Percentiles rank a stretch among this genome's conserved stretches.
These are phyloP conservation scores for Lagerstroemia fauriei DNA, from an alignment of 441 rosid species.

Conservation along the genomic window DNA sequence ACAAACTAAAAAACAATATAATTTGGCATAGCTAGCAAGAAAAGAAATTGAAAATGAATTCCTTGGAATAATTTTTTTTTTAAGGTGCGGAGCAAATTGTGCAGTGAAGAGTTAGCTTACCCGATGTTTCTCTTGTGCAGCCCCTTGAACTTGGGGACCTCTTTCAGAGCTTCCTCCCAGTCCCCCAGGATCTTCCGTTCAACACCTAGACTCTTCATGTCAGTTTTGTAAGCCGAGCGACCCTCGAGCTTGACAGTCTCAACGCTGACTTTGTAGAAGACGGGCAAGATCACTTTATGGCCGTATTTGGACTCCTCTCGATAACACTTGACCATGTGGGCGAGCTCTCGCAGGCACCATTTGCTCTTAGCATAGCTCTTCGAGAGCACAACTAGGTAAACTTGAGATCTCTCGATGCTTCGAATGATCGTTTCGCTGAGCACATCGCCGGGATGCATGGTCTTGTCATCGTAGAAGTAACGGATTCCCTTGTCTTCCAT, in stretches of 20 bases:
- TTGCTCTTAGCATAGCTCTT: neutral
- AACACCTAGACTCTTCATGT: neutral
- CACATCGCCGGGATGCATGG: neutral
- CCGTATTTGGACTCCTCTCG: no score
- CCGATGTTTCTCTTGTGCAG: neutral
- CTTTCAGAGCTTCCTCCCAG: neutral
- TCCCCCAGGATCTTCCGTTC: neutral
- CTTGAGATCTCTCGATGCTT: neutral
- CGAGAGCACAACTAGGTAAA: neutral
- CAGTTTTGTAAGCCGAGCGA: neutral
- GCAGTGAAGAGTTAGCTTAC: neutral
- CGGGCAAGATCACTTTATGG: neutral
- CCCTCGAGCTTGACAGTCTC: no score
- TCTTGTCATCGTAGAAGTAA: neutral
- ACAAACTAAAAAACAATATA: no score
- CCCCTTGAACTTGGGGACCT: neutral
- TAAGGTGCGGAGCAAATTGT: no score
- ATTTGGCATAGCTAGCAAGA: no score
- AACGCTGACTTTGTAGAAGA: neutral
- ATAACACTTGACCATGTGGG: neutral
- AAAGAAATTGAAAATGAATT: no score
- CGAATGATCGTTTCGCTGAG: neutral
- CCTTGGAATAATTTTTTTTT: no score
- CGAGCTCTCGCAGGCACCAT: slow-evolving; percentile 5
- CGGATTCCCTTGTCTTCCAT: neutral